Evolutionary conservation across 2,329 filamentous ascomycete genomes (phyloP), one percentile per base, ranked within the genome.

Genomic region (Endoconidiophora laricicola): DNA sequence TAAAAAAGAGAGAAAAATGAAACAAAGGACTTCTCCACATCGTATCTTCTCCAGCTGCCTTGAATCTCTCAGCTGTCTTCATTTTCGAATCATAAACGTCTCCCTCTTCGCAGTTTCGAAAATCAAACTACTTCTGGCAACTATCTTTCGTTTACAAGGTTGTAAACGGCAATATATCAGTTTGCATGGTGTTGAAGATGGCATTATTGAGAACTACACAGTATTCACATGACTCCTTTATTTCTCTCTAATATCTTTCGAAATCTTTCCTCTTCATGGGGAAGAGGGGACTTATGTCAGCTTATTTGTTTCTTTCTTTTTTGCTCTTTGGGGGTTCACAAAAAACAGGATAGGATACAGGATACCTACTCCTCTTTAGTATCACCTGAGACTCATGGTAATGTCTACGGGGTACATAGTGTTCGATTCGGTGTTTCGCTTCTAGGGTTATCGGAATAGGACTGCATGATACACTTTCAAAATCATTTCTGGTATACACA

Each of bases 401-500:
- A 43, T 43, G 39, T 43, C 20, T 39, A 22, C 26, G 26, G 26
- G 20, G 44, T 45, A 45, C 44, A 33, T 37, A 26, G 37, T 41
- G 22, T 48, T 48, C 37, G 40, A 26, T 33, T 67, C 64, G 69
- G 69, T 72, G 69, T 72, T 44, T 48, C 45, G 49, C 48, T 49
- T 43, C 18, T 44, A 46, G 39, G 20, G 37, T 26, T 16, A 39
- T 39, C 45, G 40, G 39, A 62, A 61, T 56, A 66, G 68, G 61
- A 66, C 64, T 68, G 65, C 66, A 70, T 69, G 68, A 69, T 67
- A 66, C 63, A 10, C 26, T 33, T 33, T 5, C 5, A 33, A 33
- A 33, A 33, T 33, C 26, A 33, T 2, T 33, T 33, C 7, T 10
- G 26, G 26, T 33, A 33, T 33, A 33, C 26, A 29, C 5, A 33